These are phyloP conservation scores for Agastache rugosa DNA, from an alignment of 257 asterid genomes.

Conservation along the genomic window DNA sequence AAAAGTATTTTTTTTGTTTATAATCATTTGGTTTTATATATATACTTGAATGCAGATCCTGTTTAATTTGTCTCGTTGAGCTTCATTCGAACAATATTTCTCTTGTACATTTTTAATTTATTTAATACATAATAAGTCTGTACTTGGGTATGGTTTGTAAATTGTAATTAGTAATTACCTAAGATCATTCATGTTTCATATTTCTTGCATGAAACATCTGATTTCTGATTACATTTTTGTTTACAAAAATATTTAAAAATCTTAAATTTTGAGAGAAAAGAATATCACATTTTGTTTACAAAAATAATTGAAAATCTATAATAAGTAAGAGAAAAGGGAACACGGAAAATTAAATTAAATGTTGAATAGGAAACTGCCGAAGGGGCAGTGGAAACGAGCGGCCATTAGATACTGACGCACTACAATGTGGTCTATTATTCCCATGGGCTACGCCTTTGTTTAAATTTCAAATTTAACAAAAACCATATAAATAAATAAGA, in stretches of 20 bases:
- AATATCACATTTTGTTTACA: background rate
- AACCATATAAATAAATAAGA: background rate
- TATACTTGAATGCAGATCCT: background rate
- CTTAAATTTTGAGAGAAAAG: background rate
- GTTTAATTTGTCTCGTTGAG: background rate
- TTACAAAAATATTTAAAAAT: background rate
- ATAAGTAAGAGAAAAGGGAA: background rate
- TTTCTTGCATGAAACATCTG: background rate
- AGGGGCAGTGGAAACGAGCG: constrained; percentile 8
- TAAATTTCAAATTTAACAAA: background rate
- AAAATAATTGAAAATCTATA: background rate
- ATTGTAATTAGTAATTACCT: background rate
- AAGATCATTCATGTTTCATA: background rate
- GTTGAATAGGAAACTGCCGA: too few relatives aligned
- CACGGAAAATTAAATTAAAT: background rate
- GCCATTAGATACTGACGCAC: background rate
- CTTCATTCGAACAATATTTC: background rate
- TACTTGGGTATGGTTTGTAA: too few relatives aligned
- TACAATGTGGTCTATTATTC: background rate
- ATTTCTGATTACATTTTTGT: background rate
- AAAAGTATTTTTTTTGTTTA: too few relatives aligned
- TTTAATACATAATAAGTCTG: too few relatives aligned
- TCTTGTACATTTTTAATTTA: too few relatives aligned
- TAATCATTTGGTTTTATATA: background rate
- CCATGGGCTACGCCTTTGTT: background rate